phyloP scores from a whole-genome alignment of 2,329 filamentous ascomycete species.

The Talaromyces sp. region DNA sequence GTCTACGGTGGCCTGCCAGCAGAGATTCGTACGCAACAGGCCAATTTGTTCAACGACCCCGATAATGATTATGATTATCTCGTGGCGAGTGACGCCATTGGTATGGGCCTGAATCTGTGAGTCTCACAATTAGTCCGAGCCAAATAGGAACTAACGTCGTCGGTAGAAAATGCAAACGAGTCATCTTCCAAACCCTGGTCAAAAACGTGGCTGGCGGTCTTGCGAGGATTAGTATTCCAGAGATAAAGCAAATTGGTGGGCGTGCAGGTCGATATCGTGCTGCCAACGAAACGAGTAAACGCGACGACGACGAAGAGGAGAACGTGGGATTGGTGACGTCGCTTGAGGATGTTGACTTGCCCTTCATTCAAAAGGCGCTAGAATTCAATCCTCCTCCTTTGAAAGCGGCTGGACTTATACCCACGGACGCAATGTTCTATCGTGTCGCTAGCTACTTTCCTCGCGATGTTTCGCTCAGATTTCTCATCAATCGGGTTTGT shows the following conservation, averaged over 20 bases:
- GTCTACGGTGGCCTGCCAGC: slow-evolving; percentile 91
- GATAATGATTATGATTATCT: slow-evolving; percentile 93
- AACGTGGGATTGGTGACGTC: slow-evolving; percentile 73
- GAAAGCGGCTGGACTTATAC: slow-evolving; percentile 67
- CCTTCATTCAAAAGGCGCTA: slow-evolving; percentile 62
- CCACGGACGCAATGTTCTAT: slow-evolving; percentile 68
- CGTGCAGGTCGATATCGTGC: slow-evolving; percentile 83
- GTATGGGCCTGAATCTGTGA: slow-evolving; percentile 92
- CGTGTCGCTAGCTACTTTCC: slow-evolving; percentile 80
- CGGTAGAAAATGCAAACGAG: slow-evolving; percentile 69
- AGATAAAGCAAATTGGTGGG: slow-evolving; percentile 93
- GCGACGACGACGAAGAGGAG: slow-evolving; percentile 22
- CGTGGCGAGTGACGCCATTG: slow-evolving; percentile 91
- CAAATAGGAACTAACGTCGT: slow-evolving; percentile 19
- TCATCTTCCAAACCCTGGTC: slow-evolving; percentile 75
- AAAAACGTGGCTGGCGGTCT: slow-evolving; percentile 66
- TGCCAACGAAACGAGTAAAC: slow-evolving; percentile 54
- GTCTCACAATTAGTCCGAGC: slow-evolving; percentile 23
- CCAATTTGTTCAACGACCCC: slow-evolving; percentile 88
- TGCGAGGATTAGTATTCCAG: slow-evolving; percentile 63
- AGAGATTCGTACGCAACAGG: slow-evolving; percentile 88
- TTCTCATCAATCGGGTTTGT: slow-evolving; percentile 71
- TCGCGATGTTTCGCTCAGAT: slow-evolving; percentile 73
- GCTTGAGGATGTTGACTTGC: slow-evolving; percentile 67
- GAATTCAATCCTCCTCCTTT: slow-evolving; percentile 62